Evolutionary conservation across 2,329 filamentous ascomycete species (phyloP).

Genomic region (Epichloe gansuensis): DNA sequence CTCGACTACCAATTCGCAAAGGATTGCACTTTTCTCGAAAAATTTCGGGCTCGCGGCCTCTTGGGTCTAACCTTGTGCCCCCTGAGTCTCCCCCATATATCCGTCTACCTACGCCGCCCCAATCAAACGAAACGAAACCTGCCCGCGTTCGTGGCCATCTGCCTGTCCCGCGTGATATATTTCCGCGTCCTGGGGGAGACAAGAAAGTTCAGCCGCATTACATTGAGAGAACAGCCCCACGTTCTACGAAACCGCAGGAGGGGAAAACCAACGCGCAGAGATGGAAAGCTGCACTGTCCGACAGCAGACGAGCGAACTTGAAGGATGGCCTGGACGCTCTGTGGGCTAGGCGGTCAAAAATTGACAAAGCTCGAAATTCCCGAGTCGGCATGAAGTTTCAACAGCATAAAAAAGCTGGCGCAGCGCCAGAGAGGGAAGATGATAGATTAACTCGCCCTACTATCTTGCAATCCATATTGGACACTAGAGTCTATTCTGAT

Average conservation of each 20-base stretch:
- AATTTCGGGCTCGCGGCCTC: constrained; percentile 23
- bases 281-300: constrained; percentile 66
- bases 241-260: constrained; percentile 30
- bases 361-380: constrained; percentile 21
- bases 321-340: constrained; percentile 57
- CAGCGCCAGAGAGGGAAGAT: constrained; percentile 58
- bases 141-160: constrained; percentile 59
- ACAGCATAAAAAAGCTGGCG: constrained; percentile 33
- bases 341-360: constrained; percentile 46
- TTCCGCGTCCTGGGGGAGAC: constrained; percentile 42
- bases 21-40: constrained; percentile 15
- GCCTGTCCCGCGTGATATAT: constrained; percentile 71
- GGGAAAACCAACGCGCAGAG: constrained; percentile 27
- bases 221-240: constrained; percentile 44
- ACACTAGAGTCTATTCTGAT: constrained; percentile 44
- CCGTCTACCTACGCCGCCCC: constrained; percentile 63
- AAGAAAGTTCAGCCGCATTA: constrained; percentile 51
- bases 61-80: constrained; percentile 45
- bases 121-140: constrained; percentile 43
- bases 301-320: constrained; percentile 57
- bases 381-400: constrained; percentile 35
- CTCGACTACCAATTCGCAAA: constrained; percentile 15
- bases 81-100: constrained; percentile 86
- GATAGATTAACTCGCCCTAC: constrained; percentile 63
- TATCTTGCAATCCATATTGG: constrained; percentile 36